phyloP scores from a whole-genome alignment of 2,329 filamentous ascomycete species.

The Xylaria sp. region DNA sequence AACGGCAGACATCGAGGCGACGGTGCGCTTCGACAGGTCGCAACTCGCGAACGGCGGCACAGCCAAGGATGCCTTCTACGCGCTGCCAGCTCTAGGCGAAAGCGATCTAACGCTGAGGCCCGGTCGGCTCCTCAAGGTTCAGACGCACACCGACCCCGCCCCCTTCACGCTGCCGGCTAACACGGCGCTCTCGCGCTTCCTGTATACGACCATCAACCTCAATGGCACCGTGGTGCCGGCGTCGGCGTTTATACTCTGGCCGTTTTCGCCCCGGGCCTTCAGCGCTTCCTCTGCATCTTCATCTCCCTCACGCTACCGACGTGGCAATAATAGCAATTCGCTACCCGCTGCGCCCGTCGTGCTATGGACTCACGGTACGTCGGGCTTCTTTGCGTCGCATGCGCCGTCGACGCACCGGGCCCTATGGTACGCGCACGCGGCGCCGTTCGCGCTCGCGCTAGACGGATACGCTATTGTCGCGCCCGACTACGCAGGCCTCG shows the following conservation, averaged over 20 bases:
- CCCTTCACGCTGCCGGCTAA: conserved; percentile 48
- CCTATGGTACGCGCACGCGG: conserved; percentile 47
- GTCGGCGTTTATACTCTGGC: conserved; percentile 58
- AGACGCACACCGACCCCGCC: conserved; percentile 46
- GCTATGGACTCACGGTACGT: conserved; percentile 53
- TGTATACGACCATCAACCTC: conserved; percentile 53
- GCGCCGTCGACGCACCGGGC: conserved; percentile 49
- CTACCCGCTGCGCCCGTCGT: conserved; percentile 35
- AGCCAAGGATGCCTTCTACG: conserved; percentile 49
- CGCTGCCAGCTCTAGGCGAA: conserved; percentile 30
- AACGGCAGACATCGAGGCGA: conserved; percentile 32
- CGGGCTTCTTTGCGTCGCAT: conserved; percentile 46
- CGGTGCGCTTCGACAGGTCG: conserved; percentile 40
- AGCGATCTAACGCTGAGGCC: conserved; percentile 30
- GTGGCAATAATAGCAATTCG: no score
- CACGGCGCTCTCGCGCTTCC: conserved; percentile 53
- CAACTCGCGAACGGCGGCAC: conserved; percentile 43
- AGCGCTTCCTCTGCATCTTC: background rate
- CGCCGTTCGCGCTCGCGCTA: conserved; percentile 47
- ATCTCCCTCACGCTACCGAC: no score
- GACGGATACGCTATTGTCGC: conserved; percentile 52
- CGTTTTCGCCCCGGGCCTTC: conserved; percentile 40
- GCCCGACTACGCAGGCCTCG: conserved; percentile 53
- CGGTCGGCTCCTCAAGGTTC: conserved; percentile 48
- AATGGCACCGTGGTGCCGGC: conserved; percentile 53